Conservation (phyloP, 192 early-diverging fungal genomes). For the Umbelopsis isabellina region DNA sequence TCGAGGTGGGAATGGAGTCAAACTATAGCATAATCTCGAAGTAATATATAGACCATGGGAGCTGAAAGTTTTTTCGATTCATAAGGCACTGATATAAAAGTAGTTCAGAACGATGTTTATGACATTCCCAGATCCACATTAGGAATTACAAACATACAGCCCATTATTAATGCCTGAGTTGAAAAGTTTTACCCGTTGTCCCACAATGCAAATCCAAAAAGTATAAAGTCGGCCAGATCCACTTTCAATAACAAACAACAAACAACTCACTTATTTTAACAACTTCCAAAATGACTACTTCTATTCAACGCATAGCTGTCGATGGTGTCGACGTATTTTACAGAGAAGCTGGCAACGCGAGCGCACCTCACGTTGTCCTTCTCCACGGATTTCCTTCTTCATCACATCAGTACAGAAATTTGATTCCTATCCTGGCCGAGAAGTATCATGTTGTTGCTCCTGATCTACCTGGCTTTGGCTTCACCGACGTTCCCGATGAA, state of each 20-base stretch:
- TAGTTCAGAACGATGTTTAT: no score
- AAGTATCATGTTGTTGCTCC: slow-evolving; percentile 22
- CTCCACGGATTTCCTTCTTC: slow-evolving; percentile 27
- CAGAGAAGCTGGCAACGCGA: slow-evolving; percentile 17
- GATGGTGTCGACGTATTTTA: slow-evolving; percentile 18
- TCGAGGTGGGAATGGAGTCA: no score
- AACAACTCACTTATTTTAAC: background rate
- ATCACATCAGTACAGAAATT: slow-evolving; percentile 22
- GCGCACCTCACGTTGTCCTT: background rate
- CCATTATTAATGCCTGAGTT: no score
- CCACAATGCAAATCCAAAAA: background rate
- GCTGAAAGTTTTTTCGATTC: no score
- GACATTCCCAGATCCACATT: no score
- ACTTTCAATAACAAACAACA: no score
- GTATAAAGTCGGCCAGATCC: background rate
- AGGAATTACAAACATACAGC: no score
- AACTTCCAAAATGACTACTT: background rate
- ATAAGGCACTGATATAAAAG: no score
- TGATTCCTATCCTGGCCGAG: slow-evolving; percentile 23
- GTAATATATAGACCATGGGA: no score
- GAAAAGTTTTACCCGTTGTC: no score
- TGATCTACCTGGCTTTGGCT: slow-evolving; percentile 25
- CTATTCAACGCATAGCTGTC: background rate
- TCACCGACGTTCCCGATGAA: slow-evolving; percentile 5
- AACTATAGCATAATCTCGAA: no score